phyloP scores from a whole-genome alignment of 768 basidiomycete genomes.

The Tulasnella sp. region DNA sequence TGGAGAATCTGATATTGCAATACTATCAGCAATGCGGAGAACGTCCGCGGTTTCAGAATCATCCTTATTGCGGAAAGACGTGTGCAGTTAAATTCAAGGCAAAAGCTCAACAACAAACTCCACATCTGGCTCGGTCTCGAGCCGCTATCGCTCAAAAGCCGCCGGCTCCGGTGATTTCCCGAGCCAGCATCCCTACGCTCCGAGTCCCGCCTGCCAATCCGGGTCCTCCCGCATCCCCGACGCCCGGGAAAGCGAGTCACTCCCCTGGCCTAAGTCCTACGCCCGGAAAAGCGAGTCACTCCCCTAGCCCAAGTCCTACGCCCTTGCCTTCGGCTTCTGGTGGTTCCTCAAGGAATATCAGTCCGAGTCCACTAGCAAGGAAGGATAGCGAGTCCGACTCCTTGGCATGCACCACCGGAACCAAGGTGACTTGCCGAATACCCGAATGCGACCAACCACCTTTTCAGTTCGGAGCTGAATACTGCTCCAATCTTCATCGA shows the following conservation, averaged over 20 bases:
- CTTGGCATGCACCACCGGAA: background rate
- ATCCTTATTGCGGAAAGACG: background rate
- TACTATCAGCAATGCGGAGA: background rate
- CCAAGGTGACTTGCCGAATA: constrained; percentile 10
- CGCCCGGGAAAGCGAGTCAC: background rate
- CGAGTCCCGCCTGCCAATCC: background rate
- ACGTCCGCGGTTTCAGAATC: background rate
- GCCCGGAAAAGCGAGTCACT: background rate
- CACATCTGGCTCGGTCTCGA: background rate
- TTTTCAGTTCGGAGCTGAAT: constrained; percentile 10
- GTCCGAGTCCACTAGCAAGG: background rate
- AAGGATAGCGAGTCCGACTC: background rate
- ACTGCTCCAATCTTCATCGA: constrained; percentile 14
- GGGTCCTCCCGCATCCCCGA: background rate
- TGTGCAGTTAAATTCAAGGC: background rate
- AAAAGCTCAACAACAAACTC: background rate
- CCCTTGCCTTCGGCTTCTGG: background rate
- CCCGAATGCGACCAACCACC: constrained; percentile 8
- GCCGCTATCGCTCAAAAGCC: background rate
- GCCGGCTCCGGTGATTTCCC: background rate
- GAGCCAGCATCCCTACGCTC: background rate
- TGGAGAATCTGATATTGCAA: background rate
- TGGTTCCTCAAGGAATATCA: background rate
- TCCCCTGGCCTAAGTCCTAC: background rate
- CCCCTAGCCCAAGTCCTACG: background rate